Evolutionary conservation across 2,329 filamentous ascomycete genomes (phyloP).

Genomic region (Trichoderma sp.): DNA sequence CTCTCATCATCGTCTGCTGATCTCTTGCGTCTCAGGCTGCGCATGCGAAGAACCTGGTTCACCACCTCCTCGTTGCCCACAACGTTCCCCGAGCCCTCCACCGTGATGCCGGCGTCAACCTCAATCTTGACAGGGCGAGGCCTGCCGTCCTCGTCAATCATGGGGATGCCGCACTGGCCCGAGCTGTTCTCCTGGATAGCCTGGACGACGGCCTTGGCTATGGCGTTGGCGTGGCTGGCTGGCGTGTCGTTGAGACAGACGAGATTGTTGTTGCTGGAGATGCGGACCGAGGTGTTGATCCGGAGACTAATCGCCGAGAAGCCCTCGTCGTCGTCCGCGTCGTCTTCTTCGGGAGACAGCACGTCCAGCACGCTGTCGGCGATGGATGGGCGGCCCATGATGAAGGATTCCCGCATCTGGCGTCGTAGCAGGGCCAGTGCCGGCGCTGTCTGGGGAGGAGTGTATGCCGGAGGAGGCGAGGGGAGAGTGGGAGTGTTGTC

Average conservation of each 20-base stretch:
- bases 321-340: slow-evolving; percentile 31
- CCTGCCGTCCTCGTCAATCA: slow-evolving; percentile 49
- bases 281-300: slow-evolving; percentile 51
- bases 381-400: slow-evolving; percentile 23
- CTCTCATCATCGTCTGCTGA: slow-evolving; percentile 28
- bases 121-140: slow-evolving; percentile 46
- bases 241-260: slow-evolving; percentile 46
- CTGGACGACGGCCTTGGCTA: slow-evolving; percentile 49
- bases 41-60: slow-evolving; percentile 33
- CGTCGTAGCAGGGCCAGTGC: slow-evolving; percentile 26
- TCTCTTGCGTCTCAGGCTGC: slow-evolving; percentile 29
- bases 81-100: slow-evolving; percentile 49
- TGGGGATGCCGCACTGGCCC: slow-evolving; percentile 44
- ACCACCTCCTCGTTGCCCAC: slow-evolving; percentile 42
- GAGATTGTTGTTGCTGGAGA: slow-evolving; percentile 53
- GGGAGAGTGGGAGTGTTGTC: slow-evolving; percentile 20
- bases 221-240: slow-evolving; percentile 43
- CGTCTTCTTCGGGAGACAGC: slow-evolving; percentile 24
- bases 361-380: neutral
- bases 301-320: slow-evolving; percentile 47
- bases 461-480: slow-evolving; percentile 38
- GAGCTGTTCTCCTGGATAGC: slow-evolving; percentile 47
- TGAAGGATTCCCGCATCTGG: slow-evolving; percentile 19
- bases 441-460: slow-evolving; percentile 32
- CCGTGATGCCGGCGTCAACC: slow-evolving; percentile 49